phyloP scores from a whole-genome alignment of 495 filamentous ascomycete genomes.

The Lasiosphaeris hirsuta region DNA sequence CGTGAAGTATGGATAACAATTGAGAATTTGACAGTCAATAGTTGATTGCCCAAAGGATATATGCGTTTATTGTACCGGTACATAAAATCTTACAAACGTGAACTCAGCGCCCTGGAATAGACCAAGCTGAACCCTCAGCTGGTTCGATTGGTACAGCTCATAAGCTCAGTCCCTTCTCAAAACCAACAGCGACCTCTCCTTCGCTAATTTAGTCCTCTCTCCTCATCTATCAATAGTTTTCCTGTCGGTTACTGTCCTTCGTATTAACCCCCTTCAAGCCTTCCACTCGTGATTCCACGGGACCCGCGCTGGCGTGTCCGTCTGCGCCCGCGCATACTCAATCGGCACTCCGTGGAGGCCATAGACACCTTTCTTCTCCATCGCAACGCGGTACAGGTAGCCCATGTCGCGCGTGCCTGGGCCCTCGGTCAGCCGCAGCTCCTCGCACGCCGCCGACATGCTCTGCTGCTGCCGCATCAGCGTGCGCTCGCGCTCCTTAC shows the following conservation, averaged over 20 bases:
- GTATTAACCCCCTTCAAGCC: conserved; percentile 17
- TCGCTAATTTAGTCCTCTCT: background rate
- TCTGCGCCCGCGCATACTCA: conserved; percentile 83
- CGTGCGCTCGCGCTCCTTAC: conserved; percentile 55
- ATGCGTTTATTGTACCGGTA: background rate
- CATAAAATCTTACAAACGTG: background rate
- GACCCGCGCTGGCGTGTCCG: conserved; percentile 65
- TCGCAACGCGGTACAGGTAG: conserved; percentile 74
- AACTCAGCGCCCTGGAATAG: no score
- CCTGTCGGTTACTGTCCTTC: background rate
- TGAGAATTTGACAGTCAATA: background rate
- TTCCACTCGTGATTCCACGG: conserved; percentile 79
- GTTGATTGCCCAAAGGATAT: no score
- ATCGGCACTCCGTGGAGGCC: conserved; percentile 65
- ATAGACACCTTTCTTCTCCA: conserved; percentile 80
- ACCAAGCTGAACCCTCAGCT: no score
- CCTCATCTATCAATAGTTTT: background rate
- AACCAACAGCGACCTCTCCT: background rate
- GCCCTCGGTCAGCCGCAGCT: conserved; percentile 65
- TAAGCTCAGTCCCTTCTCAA: no score
- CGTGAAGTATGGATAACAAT: background rate
- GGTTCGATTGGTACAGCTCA: no score
- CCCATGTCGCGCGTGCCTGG: conserved; percentile 60
- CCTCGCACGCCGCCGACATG: conserved; percentile 79
- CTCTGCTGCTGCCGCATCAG: conserved; percentile 70